phyloP scores from a whole-genome alignment of 176 grass and related monocot species.

The Phoenix roebelenii region DNA sequence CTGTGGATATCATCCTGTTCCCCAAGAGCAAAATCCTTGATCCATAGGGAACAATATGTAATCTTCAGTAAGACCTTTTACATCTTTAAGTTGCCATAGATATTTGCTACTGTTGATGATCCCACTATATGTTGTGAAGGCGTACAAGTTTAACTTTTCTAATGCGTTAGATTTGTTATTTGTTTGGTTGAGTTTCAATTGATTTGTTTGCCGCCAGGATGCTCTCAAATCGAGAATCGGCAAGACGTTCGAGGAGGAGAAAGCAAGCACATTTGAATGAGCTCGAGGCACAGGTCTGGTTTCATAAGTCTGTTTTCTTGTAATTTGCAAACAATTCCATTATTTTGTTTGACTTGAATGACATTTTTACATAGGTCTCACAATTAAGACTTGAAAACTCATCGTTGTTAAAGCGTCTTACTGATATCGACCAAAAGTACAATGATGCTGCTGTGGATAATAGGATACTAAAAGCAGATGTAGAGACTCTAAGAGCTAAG shows the following conservation, averaged over 20 bases:
- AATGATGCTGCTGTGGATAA: slow-evolving; percentile 37
- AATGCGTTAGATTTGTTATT: too few species aligned
- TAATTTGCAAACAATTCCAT: neutral
- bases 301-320: neutral
- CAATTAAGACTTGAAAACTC: slow-evolving; percentile 56
- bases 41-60: too few species aligned
- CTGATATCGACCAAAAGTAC: slow-evolving; percentile 44
- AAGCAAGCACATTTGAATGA: slow-evolving; percentile 75
- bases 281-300: slow-evolving; percentile 48
- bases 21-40: too few species aligned
- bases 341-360: neutral
- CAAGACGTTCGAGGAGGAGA: slow-evolving; percentile 70
- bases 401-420: slow-evolving; percentile 38
- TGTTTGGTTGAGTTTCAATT: too few species aligned
- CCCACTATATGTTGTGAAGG: too few species aligned
- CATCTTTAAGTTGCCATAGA: too few species aligned
- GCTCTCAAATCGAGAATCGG: slow-evolving; percentile 76
- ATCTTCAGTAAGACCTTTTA: too few species aligned
- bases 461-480: slow-evolving; percentile 46
- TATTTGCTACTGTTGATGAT: too few species aligned
- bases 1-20: too few species aligned
- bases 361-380: slow-evolving; percentile 28
- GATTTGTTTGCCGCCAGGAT: slow-evolving; percentile 26
- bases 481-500: slow-evolving; percentile 51
- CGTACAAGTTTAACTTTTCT: too few species aligned